Conservation (phyloP, 208 protist genomes). For the Trichomonas gallinae region DNA sequence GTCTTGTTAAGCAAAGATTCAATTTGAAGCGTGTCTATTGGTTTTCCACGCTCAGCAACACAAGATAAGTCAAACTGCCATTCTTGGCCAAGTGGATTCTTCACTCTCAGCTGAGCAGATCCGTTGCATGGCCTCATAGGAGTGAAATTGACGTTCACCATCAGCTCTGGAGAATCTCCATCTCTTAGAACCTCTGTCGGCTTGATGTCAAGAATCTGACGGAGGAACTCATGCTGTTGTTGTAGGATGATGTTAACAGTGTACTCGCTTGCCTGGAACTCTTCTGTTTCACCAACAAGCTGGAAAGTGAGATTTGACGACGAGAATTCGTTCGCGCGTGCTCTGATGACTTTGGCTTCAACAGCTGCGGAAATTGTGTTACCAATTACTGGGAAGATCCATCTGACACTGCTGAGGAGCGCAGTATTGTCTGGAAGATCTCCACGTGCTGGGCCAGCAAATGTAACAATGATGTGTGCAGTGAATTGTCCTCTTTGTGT, state of each 20-base stretch:
- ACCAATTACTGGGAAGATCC: neutral
- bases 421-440: neutral
- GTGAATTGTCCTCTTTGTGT: neutral
- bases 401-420: neutral
- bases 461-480: neutral
- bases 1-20: neutral
- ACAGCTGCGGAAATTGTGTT: neutral
- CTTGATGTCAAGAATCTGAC: neutral
- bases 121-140: neutral
- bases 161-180: neutral
- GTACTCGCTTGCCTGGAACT: neutral
- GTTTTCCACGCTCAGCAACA: neutral
- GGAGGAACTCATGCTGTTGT: neutral
- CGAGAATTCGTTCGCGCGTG: neutral
- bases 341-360: neutral
- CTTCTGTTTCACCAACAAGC: neutral
- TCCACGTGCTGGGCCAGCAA: neutral
- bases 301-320: neutral
- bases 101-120: neutral
- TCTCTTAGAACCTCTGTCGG: neutral
- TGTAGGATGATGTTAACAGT: neutral
- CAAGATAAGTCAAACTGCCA: neutral
- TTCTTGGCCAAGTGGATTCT: neutral
- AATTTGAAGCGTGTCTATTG: neutral
- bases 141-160: neutral